Conservation (phyloP, 1,284 basidiomycete species). For the Cystobasidium pallidum region DNA sequence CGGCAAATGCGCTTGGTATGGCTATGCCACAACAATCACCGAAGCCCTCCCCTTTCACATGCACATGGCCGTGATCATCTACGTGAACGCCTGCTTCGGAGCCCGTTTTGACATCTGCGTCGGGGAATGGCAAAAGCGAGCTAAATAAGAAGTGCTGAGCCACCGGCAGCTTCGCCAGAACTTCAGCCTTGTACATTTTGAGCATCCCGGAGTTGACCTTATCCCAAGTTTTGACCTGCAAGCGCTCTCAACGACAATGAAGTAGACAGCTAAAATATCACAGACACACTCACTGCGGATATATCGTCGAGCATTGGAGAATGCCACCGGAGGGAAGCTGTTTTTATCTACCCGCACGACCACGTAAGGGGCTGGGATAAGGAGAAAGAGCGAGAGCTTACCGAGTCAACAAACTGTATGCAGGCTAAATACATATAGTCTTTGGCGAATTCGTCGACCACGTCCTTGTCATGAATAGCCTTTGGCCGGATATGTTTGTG, state of each 20-base stretch:
- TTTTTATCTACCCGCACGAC: constrained; percentile 73
- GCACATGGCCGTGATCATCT: constrained; percentile 62
- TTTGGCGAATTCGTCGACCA: constrained; percentile 88
- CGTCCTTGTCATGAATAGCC: constrained; percentile 86
- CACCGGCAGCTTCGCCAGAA: constrained; percentile 91
- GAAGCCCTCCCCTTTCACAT: constrained; percentile 68
- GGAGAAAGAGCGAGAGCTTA: constrained; percentile 56
- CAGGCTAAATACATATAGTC: constrained; percentile 98
- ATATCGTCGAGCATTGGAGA: constrained; percentile 99
- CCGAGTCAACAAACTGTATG: constrained; percentile 94
- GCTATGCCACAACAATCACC: constrained; percentile 71
- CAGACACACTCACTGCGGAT: constrained; percentile 68
- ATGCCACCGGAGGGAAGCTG: constrained; percentile 94
- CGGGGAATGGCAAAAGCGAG: constrained; percentile 73
- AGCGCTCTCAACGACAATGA: neutral
- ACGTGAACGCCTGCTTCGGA: constrained; percentile 55
- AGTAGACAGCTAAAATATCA: neutral
- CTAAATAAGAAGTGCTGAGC: constrained; percentile 97
- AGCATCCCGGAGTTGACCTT: constrained; percentile 98
- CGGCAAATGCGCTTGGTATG: constrained; percentile 59
- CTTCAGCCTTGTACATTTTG: constrained; percentile 97
- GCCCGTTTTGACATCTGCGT: constrained; percentile 59
- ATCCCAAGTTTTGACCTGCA: constrained; percentile 87
- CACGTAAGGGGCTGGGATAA: neutral
- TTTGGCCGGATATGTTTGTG: constrained; percentile 90